Evolutionary conservation across 225 moss, liverwort and hornwort genomes (phyloP).

Genomic region (Bryum argenteum): DNA sequence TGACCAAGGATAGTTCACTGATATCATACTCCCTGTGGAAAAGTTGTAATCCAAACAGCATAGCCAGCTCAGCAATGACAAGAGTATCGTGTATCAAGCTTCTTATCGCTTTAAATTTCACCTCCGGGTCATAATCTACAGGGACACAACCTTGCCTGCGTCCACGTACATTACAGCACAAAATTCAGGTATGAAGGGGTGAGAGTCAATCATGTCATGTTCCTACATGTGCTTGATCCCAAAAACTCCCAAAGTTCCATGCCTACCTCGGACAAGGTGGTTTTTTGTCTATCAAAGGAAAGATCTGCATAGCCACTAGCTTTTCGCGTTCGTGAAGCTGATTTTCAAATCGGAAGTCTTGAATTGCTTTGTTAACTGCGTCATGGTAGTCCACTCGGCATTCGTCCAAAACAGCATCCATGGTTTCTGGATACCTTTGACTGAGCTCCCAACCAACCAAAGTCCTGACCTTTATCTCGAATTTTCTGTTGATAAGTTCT

Average conservation of each 20-base stretch:
- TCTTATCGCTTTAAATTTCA: conserved; percentile 39
- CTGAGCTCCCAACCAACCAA: conserved; percentile 63
- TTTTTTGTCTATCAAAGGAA: conserved; percentile 53
- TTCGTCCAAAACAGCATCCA: conserved; percentile 50
- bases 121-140: conserved; percentile 39
- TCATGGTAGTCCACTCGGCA: conserved; percentile 60
- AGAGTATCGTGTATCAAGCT: conserved; percentile 44
- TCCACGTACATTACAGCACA: neutral
- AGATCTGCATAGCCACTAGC: conserved; percentile 65
- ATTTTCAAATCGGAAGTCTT: conserved; percentile 63
- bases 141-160: conserved; percentile 74
- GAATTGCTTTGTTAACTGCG: conserved; percentile 69
- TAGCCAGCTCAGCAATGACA: conserved; percentile 60
- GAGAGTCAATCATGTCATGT: neutral
- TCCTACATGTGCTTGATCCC: accelerated
- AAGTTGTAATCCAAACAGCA: conserved; percentile 65
- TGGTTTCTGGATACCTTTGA: conserved; percentile 41
- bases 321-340: conserved; percentile 51
- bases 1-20: conserved; percentile 53
- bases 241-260: neutral
- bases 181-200: neutral
- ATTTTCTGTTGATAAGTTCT: conserved; percentile 56
- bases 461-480: conserved; percentile 50
- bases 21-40: conserved; percentile 66
- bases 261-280: conserved; percentile 55